These are phyloP conservation scores for Neltuma alba DNA, from an alignment of 306 rosid genomes.

Conservation along the genomic window DNA sequence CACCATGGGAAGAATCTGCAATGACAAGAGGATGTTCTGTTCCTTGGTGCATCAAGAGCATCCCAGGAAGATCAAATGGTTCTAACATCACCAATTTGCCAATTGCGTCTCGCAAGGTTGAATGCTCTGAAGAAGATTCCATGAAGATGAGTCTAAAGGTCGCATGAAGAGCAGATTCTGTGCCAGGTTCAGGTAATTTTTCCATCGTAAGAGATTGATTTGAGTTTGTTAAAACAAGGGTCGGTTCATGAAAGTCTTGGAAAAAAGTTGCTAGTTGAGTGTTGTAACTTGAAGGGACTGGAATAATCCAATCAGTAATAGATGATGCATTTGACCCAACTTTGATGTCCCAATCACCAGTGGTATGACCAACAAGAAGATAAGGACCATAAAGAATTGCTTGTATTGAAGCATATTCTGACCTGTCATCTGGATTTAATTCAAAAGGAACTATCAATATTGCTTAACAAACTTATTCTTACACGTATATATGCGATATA, in stretches of 20 bases:
- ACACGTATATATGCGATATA: background rate
- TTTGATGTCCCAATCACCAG: conserved; percentile 52
- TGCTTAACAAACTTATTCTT: background rate
- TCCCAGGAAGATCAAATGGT: conserved; percentile 76
- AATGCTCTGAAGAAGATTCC: conserved; percentile 35
- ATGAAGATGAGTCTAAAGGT: conserved; percentile 69
- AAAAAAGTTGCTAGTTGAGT: conserved; percentile 54
- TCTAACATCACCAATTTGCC: conserved; percentile 62
- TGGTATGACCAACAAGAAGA: conserved; percentile 61
- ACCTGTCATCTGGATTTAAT: conserved; percentile 68
- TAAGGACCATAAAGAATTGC: conserved; percentile 67
- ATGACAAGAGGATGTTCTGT: conserved; percentile 47
- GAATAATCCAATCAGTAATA: conserved; percentile 66
- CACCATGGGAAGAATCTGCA: conserved; percentile 38
- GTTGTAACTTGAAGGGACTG: conserved; percentile 62
- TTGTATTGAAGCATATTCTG: conserved; percentile 50
- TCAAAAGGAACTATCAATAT: conserved; percentile 39
- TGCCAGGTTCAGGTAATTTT: conserved; percentile 52
- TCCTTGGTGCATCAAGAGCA: conserved; percentile 58
- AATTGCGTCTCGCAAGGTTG: conserved; percentile 29
- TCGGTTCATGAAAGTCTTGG: conserved; percentile 46
- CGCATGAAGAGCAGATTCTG: conserved; percentile 49
- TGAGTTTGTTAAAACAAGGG: conserved; percentile 52
- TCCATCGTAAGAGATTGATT: conserved; percentile 61
- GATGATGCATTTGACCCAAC: conserved; percentile 30